Conservation (phyloP, 2,329 filamentous ascomycete genomes). For the Ceratocystis alfenasii region DNA sequence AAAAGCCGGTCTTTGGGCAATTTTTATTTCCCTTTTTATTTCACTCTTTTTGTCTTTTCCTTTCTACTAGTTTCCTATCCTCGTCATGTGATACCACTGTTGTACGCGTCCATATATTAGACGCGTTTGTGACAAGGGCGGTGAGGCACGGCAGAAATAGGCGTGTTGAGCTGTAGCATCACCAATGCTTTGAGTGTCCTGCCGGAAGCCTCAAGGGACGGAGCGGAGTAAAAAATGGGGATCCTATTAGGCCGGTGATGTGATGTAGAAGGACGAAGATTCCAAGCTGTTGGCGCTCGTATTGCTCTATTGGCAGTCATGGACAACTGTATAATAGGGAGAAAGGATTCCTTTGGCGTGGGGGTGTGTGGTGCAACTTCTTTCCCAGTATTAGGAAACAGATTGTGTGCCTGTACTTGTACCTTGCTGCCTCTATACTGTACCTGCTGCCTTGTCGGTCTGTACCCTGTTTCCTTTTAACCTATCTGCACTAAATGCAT, state of each 20-base stretch:
- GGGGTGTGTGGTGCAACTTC: too few species aligned
- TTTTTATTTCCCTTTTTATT: constrained; percentile 1
- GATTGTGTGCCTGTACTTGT: not conserved
- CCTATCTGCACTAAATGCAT: not conserved
- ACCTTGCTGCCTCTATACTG: not conserved
- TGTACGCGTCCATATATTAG: not conserved
- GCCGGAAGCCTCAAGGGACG: too few species aligned
- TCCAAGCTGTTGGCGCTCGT: too few species aligned
- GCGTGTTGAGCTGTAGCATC: not conserved
- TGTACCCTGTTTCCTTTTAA: not conserved
- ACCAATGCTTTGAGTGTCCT: not conserved
- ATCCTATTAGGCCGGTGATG: too few species aligned
- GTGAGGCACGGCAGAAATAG: not conserved
- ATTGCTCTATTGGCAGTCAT: too few species aligned
- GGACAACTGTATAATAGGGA: too few species aligned
- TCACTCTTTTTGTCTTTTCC: not conserved
- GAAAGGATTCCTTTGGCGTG: too few species aligned
- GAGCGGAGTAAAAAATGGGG: too few species aligned
- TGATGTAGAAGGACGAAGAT: too few species aligned
- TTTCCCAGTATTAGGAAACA: too few species aligned
- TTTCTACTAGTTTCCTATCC: not conserved
- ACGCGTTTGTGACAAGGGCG: constrained; percentile 1
- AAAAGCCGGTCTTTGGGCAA: constrained; percentile 4
- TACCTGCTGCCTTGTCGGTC: not conserved
- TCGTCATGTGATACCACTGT: not conserved